Percentiles rank a stretch among this genome's conserved stretches.
phyloP scores from a whole-genome alignment of 169 alveolate species.

The Condylostoma magnum region DNA sequence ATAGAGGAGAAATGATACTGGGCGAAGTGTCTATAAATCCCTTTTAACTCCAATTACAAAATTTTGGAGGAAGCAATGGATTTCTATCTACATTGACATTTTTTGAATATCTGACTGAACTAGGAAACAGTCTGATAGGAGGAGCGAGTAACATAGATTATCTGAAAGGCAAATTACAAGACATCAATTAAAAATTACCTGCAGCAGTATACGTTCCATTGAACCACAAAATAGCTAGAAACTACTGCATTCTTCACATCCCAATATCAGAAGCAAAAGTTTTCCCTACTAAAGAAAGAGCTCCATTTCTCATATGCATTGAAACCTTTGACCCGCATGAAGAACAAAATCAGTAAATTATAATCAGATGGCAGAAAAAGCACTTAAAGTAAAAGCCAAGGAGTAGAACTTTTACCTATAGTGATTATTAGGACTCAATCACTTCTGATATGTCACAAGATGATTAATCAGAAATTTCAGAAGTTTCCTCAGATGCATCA shows the following conservation, averaged over 20 bases:
- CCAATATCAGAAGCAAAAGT: conserved; percentile 60
- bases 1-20: no score
- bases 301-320: conserved; percentile 75
- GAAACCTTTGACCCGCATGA: conserved; percentile 66
- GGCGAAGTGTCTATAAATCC: no score
- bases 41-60: no score
- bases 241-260: conserved; percentile 66
- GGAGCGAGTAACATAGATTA: neutral
- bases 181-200: neutral
- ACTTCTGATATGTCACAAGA: neutral
- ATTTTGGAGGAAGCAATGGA: no score
- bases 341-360: neutral
- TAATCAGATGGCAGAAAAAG: neutral
- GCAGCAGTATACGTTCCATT: conserved; percentile 10
- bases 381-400: no score
- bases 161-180: neutral
- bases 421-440: neutral
- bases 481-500: neutral
- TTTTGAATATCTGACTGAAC: neutral
- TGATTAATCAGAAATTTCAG: neutral
- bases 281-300: conserved; percentile 77
- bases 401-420: neutral
- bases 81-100: neutral
- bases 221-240: conserved; percentile 26
- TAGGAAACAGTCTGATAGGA: neutral